These are phyloP conservation scores for Sutorius australiensis DNA, from an alignment of 768 basidiomycete species.

Conservation along the genomic window DNA sequence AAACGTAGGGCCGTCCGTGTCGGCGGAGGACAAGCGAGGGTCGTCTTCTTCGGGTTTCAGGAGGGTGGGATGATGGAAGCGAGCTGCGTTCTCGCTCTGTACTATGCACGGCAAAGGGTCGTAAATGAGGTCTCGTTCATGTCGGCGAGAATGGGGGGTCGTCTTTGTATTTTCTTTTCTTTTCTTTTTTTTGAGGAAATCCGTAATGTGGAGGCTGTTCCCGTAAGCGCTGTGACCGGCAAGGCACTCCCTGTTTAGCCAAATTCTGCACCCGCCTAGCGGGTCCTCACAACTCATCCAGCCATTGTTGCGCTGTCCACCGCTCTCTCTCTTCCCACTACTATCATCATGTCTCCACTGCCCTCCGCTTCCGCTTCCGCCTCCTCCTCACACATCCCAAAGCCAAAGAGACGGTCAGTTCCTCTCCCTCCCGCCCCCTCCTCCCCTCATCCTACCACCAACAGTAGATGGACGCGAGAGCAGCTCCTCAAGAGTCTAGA, in stretches of 20 bases:
- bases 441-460: conserved; percentile 26
- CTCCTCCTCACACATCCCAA: conserved; percentile 19
- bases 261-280: conserved; percentile 33
- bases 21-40: conserved; percentile 9
- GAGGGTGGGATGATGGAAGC: neutral
- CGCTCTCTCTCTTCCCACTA: conserved; percentile 38
- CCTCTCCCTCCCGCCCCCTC: conserved; percentile 7
- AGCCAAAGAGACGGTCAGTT: conserved; percentile 35
- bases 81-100: neutral
- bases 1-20: neutral
- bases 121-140: neutral
- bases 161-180: conserved; percentile 6
- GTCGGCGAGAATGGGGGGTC: neutral
- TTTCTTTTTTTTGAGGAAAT: neutral
- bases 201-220: conserved; percentile 10
- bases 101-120: neutral
- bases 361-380: conserved; percentile 27
- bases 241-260: conserved; percentile 34
- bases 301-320: conserved; percentile 43
- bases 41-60: neutral
- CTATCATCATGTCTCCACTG: conserved; percentile 33
- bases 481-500: conserved; percentile 40
- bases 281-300: conserved; percentile 32
- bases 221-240: conserved; percentile 36
- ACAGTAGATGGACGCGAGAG: conserved; percentile 33